Base-by-base conservation (phyloP, 2,329 filamentous ascomycete genomes). In the Exophiala alcalophila region DNA sequence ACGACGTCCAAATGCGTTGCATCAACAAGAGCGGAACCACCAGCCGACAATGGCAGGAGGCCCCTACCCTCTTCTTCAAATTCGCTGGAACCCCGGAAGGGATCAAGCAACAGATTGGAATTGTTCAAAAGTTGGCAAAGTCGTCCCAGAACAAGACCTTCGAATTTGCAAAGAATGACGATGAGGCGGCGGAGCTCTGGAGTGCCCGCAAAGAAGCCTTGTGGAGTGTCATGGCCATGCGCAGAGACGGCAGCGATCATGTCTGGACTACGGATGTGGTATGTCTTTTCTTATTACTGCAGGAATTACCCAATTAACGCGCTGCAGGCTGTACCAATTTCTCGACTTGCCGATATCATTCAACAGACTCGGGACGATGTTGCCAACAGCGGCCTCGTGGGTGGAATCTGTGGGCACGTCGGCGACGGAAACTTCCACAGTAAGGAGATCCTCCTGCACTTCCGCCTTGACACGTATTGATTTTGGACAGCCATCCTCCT, bases 1-100 rank as follows among this genome's bases (percentile, higher is more conserved):
- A 96, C 66, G 89, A 94, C 61, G 83, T 89, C 44, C 89, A 94
- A 69, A 96, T 96, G 80, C 67, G 71, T 50, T 81, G 76, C 61
- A 82, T 83, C 63, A 83, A 83, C 53, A 64, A 65, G 31, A 69
- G 67, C 46, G 59, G 68, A 24, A 60, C 63, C 6, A 73, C 70
- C 2, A 63, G 61, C 28, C 61, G 71, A 16, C 69, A 68, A 25
- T 89, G 84, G 84, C 76, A 77, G 44, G 83, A 86, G 58, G 67
- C 68, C 0, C 81, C 84, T 0, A 88, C 84, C 0, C 67, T 89
- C 2, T 89, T 89, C 57, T 78, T 89, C 68, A 87, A 86, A 61
- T 87, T 87, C 57, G 73, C 79, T 0, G 84, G 84, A 6, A 86
- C 82, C 0, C 71, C 77, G 0, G 68, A 67, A 3, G 70, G 71